A percentile compares a stretch with the other conserved stretches of the same genome.
phyloP scores from a whole-genome alignment of 2,329 filamentous ascomycete genomes.

The Fonsecaea nubica region DNA sequence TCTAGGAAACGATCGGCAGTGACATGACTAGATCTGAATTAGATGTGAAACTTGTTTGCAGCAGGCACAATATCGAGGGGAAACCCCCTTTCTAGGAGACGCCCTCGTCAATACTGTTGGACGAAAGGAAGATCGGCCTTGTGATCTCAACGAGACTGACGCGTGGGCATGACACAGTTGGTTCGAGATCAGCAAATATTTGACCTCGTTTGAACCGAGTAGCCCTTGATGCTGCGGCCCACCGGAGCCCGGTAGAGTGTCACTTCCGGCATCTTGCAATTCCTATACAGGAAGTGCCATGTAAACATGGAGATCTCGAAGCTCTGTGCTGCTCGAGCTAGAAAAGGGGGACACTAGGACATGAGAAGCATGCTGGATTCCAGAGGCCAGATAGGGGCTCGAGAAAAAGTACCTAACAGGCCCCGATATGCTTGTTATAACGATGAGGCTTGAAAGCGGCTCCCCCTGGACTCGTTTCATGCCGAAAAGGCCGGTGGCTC shows the following conservation, averaged over 20 bases:
- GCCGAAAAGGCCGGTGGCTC: not conserved
- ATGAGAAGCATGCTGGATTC: not conserved
- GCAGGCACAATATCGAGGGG: not conserved
- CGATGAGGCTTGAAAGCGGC: not conserved
- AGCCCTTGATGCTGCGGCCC: not conserved
- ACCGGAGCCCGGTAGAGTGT: not conserved
- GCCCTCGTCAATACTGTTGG: not conserved
- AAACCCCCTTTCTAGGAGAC: not conserved
- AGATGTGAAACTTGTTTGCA: not conserved
- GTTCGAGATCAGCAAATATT: not conserved
- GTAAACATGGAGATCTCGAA: not conserved
- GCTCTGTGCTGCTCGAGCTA: not conserved
- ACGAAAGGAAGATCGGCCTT: not conserved
- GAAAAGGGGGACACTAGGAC: not conserved
- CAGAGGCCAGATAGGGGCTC: not conserved
- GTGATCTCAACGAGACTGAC: not conserved
- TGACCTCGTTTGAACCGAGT: not conserved
- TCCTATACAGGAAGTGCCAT: not conserved
- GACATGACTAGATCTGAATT: not conserved
- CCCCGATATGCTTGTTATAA: conserved; percentile 1
- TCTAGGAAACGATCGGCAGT: conserved; percentile 3
- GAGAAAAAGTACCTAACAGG: not conserved
- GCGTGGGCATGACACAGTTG: not conserved
- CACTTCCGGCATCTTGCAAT: not conserved
- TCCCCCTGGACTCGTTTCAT: not conserved